phyloP scores from a whole-genome alignment of 441 rosid genomes.

The Francoa sonchifolia region DNA sequence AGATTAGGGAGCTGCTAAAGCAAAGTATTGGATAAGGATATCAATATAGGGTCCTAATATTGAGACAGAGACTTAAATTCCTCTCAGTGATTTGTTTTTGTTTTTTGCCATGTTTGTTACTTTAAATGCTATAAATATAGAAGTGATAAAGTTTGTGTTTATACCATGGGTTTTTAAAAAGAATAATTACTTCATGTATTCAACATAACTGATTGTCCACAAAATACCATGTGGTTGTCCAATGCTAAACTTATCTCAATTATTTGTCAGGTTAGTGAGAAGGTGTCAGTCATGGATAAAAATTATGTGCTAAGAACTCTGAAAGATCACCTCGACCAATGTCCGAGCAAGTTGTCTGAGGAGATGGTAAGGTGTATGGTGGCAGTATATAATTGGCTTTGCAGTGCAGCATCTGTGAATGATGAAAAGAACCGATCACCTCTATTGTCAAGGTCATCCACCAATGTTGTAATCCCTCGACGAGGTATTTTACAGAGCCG shows the following conservation, averaged over 20 bases:
- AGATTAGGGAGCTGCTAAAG: no score
- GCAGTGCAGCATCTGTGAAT: constrained; percentile 28
- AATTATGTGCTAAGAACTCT: constrained; percentile 28
- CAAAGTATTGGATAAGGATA: no score
- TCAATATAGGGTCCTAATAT: no score
- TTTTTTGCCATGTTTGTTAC: no score
- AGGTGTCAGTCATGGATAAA: constrained; percentile 24
- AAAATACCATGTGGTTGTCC: background rate
- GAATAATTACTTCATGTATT: background rate
- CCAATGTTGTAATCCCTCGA: constrained; percentile 46
- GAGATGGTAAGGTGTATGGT: constrained; percentile 87
- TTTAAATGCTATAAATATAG: no score
- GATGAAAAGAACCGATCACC: constrained; percentile 35
- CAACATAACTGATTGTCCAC: background rate
- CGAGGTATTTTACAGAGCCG: constrained; percentile 30
- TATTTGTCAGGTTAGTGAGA: constrained; percentile 24
- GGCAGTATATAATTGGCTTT: constrained; percentile 66
- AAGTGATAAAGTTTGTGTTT: no score
- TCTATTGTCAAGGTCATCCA: constrained; percentile 51
- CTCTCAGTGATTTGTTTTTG: no score
- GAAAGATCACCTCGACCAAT: constrained; percentile 68
- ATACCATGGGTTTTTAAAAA: no score
- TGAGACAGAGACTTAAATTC: no score
- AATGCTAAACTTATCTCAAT: constrained; percentile 6
- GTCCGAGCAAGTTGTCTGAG: constrained; percentile 78